Conservation (phyloP, 1,284 basidiomycete genomes). For the Bondarzewia mesenterica region DNA sequence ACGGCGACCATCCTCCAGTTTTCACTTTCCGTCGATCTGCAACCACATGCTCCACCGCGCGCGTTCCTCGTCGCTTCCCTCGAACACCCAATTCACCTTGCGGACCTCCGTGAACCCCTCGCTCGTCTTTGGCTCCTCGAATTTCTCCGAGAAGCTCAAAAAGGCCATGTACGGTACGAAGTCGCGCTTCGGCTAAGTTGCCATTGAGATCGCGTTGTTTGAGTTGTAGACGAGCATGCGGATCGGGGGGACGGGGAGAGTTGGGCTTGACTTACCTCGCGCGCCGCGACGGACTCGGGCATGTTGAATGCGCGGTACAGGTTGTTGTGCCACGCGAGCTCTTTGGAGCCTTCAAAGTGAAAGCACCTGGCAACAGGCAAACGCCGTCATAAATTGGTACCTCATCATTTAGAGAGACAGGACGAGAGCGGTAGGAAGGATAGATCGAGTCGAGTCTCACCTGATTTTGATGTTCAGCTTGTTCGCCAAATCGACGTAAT, state of each 20-base stretch:
- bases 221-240: neutral
- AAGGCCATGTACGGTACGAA: conserved; percentile 64
- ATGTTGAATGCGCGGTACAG: conserved; percentile 69
- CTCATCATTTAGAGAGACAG: too few relatives aligned
- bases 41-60: conserved; percentile 75
- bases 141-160: conserved; percentile 47
- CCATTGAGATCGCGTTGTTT: neutral
- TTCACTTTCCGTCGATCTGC: conserved; percentile 56
- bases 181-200: conserved; percentile 38
- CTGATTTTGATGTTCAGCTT: conserved; percentile 47
- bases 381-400: too few relatives aligned
- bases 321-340: conserved; percentile 88
- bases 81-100: conserved; percentile 72
- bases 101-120: conserved; percentile 79
- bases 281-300: conserved; percentile 31
- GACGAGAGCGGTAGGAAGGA: neutral
- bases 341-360: conserved; percentile 60
- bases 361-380: conserved; percentile 74
- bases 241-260: neutral
- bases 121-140: conserved; percentile 53
- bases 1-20: too few relatives aligned
- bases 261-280: conserved; percentile 15
- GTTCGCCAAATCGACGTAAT: conserved; percentile 63
- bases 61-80: conserved; percentile 64
- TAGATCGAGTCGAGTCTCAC: conserved; percentile 23